A percentile compares a stretch with the other conserved stretches of the same genome.
Conservation (phyloP, 129 eudicot species). For the Sambucus nigra region DNA sequence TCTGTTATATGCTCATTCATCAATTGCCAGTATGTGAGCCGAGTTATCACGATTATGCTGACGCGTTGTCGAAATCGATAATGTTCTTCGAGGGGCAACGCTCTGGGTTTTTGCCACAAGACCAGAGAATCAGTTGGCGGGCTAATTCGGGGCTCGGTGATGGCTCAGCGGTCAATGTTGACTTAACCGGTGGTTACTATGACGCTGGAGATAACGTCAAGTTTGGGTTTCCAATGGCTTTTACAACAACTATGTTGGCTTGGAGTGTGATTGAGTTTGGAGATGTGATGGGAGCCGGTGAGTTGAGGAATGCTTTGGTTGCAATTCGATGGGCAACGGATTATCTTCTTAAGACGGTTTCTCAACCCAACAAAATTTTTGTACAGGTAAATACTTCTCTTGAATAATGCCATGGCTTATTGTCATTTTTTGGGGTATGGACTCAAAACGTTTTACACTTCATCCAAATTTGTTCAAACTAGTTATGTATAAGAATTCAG, state of each 20-base stretch:
- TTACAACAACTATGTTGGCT: constrained; percentile 89
- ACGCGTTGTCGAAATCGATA: constrained; percentile 72
- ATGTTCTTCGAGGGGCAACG: constrained; percentile 88
- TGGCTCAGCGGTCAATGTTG: constrained; percentile 41
- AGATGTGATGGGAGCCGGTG: constrained; percentile 59
- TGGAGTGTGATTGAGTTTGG: constrained; percentile 95
- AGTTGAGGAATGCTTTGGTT: constrained; percentile 57
- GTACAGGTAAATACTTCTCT: constrained; percentile 90
- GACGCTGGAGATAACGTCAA: constrained; percentile 93
- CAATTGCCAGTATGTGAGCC: constrained; percentile 10
- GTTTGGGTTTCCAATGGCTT: constrained; percentile 92
- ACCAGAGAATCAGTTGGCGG: constrained; percentile 72
- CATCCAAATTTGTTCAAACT: too few relatives aligned
- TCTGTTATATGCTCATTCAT: constrained; percentile 1
- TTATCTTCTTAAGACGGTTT: constrained; percentile 76
- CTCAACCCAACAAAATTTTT: constrained; percentile 63
- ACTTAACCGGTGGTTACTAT: constrained; percentile 89
- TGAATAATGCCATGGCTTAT: too few relatives aligned
- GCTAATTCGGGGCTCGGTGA: constrained; percentile 71
- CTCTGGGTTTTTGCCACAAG: constrained; percentile 67
- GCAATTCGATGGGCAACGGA: constrained; percentile 85
- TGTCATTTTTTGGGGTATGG: too few relatives aligned
- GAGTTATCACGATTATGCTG: constrained; percentile 48
- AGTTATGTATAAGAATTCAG: too few relatives aligned
- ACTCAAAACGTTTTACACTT: too few relatives aligned